Conservation (phyloP, 163 green algal genomes). For the Coccomyxa subellipsoidea region DNA sequence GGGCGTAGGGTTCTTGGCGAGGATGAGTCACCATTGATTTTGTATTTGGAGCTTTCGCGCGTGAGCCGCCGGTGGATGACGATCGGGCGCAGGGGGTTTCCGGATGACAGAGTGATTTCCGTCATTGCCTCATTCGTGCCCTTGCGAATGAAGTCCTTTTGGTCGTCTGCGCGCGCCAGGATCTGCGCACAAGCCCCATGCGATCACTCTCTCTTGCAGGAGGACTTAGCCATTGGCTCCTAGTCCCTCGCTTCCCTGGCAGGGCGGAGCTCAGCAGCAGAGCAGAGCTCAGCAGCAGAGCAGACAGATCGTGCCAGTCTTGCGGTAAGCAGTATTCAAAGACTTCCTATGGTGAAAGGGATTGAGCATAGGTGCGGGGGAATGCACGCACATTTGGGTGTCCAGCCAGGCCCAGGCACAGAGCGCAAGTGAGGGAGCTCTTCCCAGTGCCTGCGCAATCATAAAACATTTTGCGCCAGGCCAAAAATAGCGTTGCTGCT, state of each 20-base stretch:
- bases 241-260: too few relatives aligned
- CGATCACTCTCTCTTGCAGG: too few relatives aligned
- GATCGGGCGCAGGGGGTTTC: conserved; percentile 16
- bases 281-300: too few relatives aligned
- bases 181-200: conserved; percentile 53
- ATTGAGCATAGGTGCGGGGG: too few relatives aligned
- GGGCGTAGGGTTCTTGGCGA: neutral
- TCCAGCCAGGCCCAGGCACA: conserved; percentile 86
- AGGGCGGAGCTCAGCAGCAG: too few relatives aligned
- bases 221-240: too few relatives aligned
- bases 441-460: conserved; percentile 86
- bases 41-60: conserved; percentile 46
- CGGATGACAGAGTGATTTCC: conserved; percentile 71
- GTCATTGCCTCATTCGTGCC: conserved; percentile 54
- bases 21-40: conserved; percentile 55
- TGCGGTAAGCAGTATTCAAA: too few relatives aligned
- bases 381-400: conserved; percentile 54
- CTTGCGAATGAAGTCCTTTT: conserved; percentile 77
- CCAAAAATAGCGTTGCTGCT: too few relatives aligned
- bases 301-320: too few relatives aligned
- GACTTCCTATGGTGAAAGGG: too few relatives aligned
- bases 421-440: conserved; percentile 89
- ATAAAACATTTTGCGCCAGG: too few relatives aligned
- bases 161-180: conserved; percentile 78
- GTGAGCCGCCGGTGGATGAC: conserved; percentile 32